A percentile compares a stretch with the other conserved stretches of the same genome.
phyloP scores from a whole-genome alignment of 2,329 filamentous ascomycete genomes.

The Dactylellina parvicollis region DNA sequence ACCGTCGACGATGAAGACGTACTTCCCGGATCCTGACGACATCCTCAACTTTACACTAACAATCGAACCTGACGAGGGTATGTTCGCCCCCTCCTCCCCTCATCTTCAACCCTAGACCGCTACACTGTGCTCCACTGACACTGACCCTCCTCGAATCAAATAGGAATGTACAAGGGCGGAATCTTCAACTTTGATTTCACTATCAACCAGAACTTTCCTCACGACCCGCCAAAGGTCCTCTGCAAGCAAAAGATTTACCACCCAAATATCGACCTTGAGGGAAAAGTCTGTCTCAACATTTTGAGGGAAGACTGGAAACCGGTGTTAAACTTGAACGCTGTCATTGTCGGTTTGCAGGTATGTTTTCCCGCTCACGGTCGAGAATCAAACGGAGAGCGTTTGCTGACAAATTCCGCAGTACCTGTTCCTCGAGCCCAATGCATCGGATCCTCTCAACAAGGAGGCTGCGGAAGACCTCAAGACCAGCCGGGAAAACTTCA shows the following conservation, averaged over 20 bases:
- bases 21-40: constrained; percentile 83
- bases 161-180: constrained; percentile 84
- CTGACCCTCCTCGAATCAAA: neutral
- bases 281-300: constrained; percentile 98
- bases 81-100: constrained; percentile 59
- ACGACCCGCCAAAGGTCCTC: constrained; percentile 96
- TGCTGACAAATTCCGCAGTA: constrained; percentile 70
- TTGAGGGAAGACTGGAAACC: constrained; percentile 99
- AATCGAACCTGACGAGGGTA: constrained; percentile 84
- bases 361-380: neutral
- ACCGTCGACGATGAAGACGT: constrained; percentile 80
- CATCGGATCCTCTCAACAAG: constrained; percentile 97
- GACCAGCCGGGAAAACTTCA: constrained; percentile 85
- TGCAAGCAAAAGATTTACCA: constrained; percentile 99
- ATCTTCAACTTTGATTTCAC: constrained; percentile 88
- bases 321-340: constrained; percentile 93
- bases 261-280: constrained; percentile 96
- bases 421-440: constrained; percentile 96
- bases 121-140: neutral
- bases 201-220: constrained; percentile 94
- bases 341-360: constrained; percentile 91
- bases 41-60: constrained; percentile 84
- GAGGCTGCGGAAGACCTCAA: constrained; percentile 94
- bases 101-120: neutral
- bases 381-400: neutral